Evolutionary conservation across 345 rosid genomes (phyloP).

Genomic region (Brassica nigra): DNA sequence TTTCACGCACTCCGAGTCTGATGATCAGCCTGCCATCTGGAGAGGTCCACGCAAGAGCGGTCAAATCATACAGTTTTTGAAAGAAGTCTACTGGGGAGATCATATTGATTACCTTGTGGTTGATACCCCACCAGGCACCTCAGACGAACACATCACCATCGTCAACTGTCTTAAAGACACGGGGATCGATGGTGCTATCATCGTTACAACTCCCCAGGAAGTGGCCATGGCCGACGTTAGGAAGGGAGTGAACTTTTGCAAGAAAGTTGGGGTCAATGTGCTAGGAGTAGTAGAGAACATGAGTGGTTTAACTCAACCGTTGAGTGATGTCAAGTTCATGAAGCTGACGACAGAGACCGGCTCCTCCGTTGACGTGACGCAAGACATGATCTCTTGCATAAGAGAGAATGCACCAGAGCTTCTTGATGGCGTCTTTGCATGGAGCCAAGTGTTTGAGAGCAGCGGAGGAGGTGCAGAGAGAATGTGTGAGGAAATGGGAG

Average conservation of each 20-base stretch:
- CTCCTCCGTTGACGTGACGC: slow-evolving; percentile 62
- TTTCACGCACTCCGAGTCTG: slow-evolving; percentile 60
- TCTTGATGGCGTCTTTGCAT: slow-evolving; percentile 38
- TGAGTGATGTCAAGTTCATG: slow-evolving; percentile 65
- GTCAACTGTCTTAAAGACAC: slow-evolving; percentile 78
- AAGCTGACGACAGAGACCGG: slow-evolving; percentile 49
- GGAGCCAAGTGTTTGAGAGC: slow-evolving; percentile 77
- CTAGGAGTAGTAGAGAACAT: slow-evolving; percentile 96
- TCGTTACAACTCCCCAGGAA: slow-evolving; percentile 90
- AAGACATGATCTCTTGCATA: slow-evolving; percentile 46
- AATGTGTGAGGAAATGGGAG: slow-evolving; percentile 85
- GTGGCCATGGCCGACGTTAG: slow-evolving; percentile 89
- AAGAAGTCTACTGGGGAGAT: slow-evolving; percentile 94
- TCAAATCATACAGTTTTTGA: slow-evolving; percentile 80
- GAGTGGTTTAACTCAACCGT: slow-evolving; percentile 79
- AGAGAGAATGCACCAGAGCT: background rate
- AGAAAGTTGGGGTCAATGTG: slow-evolving; percentile 73
- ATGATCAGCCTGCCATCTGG: slow-evolving; percentile 69
- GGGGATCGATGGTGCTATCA: slow-evolving; percentile 89
- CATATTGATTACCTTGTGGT: slow-evolving; percentile 77
- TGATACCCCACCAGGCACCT: slow-evolving; percentile 96
- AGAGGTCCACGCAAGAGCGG: slow-evolving; percentile 90
- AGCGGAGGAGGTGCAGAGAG: slow-evolving; percentile 78
- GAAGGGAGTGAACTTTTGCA: slow-evolving; percentile 89
- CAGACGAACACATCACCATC: slow-evolving; percentile 90